Base-by-base conservation (phyloP, 2,329 filamentous ascomycete genomes). In the Seiridium unicorne region DNA sequence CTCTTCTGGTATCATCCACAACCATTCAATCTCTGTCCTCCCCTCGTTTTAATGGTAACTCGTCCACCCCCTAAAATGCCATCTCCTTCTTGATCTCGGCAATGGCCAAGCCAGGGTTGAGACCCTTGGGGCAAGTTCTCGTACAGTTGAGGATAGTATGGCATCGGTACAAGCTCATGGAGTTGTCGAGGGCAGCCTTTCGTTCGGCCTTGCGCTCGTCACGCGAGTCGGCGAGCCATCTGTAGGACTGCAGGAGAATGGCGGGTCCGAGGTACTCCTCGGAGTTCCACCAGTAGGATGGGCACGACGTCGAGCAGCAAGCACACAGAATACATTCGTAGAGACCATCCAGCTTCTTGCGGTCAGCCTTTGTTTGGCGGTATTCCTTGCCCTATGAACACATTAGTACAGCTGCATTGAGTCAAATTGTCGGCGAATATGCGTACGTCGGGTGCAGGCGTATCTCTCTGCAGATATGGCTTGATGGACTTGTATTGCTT, bases 401-500 rank as follows among this genome's bases (percentile, higher is more conserved):
- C 44, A 66, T 66, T 48, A 68, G 49, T 44, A 61, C 26, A 61
- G 18, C 9, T 3, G 7, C 26, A 38, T 18, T 47, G n/a, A 11
- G 3, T 2, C 11, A 36, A 51, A 60, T 55, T 42, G 34, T 35
- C 11, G 32, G 42, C 26, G 8, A 35, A 51, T 44, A 55, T 55
- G 83, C 90, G 76, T 85, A 96, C 92, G 74, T 97, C 91, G 68
- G 88, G 86, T 48, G 92, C 81, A 59, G 91, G 89, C 35, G 92
- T 95, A 65, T 93, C 89, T 73, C 93, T 88, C 83, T 98, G 95
- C 58, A 99, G 88, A 77, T 97, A 99, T 48, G 95, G 95, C 88
- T 98, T 96, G 81, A 99, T 97, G 13, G 93, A 97, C 81, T 97
- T 97, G 87, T 99, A 99, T 84, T 99, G 95, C 86, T 98, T 98